Conservation (phyloP, 2,329 filamentous ascomycete genomes). For the Pseudocercospora ulei region DNA sequence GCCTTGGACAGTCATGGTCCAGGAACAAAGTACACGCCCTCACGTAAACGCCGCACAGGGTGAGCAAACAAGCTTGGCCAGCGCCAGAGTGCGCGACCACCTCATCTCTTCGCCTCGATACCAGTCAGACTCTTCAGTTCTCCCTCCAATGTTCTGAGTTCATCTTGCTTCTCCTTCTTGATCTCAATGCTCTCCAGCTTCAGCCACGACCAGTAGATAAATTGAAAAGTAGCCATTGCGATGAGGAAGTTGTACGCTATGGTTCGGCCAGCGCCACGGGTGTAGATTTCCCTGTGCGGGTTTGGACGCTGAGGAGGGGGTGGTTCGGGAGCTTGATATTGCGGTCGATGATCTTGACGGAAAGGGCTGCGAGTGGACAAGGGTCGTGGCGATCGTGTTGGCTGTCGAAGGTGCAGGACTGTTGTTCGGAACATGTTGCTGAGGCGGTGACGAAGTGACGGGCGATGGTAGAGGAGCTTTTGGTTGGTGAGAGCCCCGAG, state of each 20-base stretch:
- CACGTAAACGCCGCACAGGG: too few relatives aligned
- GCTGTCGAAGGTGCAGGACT: neutral
- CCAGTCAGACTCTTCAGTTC: constrained; percentile 24
- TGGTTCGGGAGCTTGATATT: constrained; percentile 23
- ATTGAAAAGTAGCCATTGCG: constrained; percentile 68
- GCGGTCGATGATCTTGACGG: constrained; percentile 12
- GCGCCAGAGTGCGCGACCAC: too few relatives aligned
- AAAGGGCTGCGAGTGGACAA: constrained; percentile 1
- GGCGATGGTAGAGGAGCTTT: too few relatives aligned
- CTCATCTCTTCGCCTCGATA: constrained; percentile 10
- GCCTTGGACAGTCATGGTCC: too few relatives aligned
- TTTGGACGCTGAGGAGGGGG: constrained; percentile 19
- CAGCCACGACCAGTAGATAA: constrained; percentile 64
- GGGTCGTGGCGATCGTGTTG: neutral
- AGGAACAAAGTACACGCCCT: too few relatives aligned
- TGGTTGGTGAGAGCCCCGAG: too few relatives aligned
- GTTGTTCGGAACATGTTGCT: constrained; percentile 7
- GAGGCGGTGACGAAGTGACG: too few relatives aligned
- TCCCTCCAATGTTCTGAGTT: constrained; percentile 23
- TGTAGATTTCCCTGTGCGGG: constrained; percentile 54
- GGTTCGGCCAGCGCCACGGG: constrained; percentile 57
- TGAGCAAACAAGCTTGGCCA: too few relatives aligned
- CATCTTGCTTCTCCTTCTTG: constrained; percentile 47
- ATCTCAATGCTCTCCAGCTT: constrained; percentile 65
- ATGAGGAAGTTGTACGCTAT: constrained; percentile 64